These are phyloP conservation scores for Cyclostephanos tholiformis DNA, from an alignment of 108 stramenopile species.

Conservation along the genomic window DNA sequence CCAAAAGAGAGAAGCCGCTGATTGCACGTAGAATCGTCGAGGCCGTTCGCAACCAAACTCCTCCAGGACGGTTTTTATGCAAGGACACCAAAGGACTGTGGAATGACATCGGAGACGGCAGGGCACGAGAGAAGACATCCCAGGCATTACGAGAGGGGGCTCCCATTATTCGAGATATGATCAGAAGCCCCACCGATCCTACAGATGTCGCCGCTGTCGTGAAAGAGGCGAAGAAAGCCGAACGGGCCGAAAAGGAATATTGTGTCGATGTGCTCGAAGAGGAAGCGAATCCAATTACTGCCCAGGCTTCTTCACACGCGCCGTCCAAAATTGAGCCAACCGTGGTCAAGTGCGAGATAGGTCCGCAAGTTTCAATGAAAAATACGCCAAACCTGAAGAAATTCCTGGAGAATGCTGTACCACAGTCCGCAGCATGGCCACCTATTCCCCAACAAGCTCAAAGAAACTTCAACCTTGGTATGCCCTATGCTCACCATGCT, in stretches of 20 bases:
- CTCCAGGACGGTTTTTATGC: conserved; percentile 84
- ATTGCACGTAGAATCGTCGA: conserved; percentile 79
- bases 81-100: conserved; percentile 73
- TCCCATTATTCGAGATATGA: conserved; percentile 64
- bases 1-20: conserved; percentile 81
- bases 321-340: background rate
- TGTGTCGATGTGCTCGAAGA: background rate
- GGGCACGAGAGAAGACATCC: conserved; percentile 74
- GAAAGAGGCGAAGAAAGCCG: conserved; percentile 39
- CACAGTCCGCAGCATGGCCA: conserved; percentile 13
- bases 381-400: conserved; percentile 10
- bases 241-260: conserved; percentile 18
- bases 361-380: background rate
- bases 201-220: conserved; percentile 14
- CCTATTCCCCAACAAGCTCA: background rate
- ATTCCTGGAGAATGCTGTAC: conserved; percentile 2
- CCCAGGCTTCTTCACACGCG: background rate
- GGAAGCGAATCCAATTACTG: background rate
- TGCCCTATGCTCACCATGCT: conserved; percentile 6
- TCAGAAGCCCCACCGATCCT: conserved; percentile 2
- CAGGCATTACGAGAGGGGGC: conserved; percentile 88
- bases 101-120: conserved; percentile 82
- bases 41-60: conserved; percentile 81
- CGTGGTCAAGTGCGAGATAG: background rate
- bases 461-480: conserved; percentile 5